Percentiles rank a stretch among this genome's conserved stretches.
These are phyloP conservation scores for Dactylellina parvicollis DNA, from an alignment of 2,329 filamentous ascomycete species.

Conservation along the genomic window DNA sequence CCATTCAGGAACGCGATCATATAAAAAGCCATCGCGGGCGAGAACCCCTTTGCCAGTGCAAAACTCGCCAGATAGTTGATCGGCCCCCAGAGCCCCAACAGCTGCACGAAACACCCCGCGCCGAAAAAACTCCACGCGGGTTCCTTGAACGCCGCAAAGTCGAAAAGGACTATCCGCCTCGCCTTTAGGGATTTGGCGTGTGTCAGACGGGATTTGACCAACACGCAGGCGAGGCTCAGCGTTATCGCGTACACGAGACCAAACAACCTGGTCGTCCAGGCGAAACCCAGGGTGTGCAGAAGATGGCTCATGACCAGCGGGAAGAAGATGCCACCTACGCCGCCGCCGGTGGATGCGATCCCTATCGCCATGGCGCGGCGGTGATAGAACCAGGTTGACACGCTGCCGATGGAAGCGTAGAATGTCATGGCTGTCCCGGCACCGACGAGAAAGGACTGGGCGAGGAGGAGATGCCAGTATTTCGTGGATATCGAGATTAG, in stretches of 20 bases:
- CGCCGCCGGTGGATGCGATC: constrained; percentile 45
- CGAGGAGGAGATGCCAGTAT: constrained; percentile 48
- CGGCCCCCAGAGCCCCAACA: constrained; percentile 45
- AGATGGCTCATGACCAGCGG: constrained; percentile 39
- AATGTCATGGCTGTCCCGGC: constrained; percentile 49
- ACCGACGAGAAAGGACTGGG: constrained; percentile 40
- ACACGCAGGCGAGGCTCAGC: constrained; percentile 30
- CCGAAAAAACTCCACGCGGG: constrained; percentile 53
- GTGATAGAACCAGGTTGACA: constrained; percentile 52
- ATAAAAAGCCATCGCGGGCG: constrained; percentile 47
- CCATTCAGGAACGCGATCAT: constrained; percentile 52
- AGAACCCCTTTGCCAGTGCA: constrained; percentile 48
- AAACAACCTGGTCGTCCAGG: constrained; percentile 47
- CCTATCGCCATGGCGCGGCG: constrained; percentile 51
- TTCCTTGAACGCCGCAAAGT: constrained; percentile 52
- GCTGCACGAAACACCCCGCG: constrained; percentile 41
- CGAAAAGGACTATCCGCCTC: constrained; percentile 39
- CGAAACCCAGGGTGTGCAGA: constrained; percentile 30
- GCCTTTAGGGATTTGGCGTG: constrained; percentile 46
- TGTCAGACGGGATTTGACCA: constrained; percentile 36
- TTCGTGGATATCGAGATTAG: constrained; percentile 43
- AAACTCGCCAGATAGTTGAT: constrained; percentile 53
- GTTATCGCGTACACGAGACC: constrained; percentile 37
- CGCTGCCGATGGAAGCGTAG: constrained; percentile 48
- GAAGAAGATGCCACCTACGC: constrained; percentile 49